Evolutionary conservation across 2,329 filamentous ascomycete genomes (phyloP).

Genomic region (Penicillium sp.): DNA sequence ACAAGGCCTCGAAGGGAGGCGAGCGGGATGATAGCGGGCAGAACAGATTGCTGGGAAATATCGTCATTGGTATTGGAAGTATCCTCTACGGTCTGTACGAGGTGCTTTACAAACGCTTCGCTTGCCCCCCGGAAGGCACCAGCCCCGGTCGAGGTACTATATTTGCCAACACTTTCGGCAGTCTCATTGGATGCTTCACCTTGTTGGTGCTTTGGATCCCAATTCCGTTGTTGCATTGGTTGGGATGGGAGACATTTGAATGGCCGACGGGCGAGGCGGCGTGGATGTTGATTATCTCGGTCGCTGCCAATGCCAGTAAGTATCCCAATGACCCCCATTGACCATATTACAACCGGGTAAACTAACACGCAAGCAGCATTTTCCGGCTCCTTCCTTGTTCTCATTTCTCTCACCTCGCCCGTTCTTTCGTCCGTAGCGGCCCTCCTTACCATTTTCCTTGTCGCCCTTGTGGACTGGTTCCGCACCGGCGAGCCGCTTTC

Average conservation of each 20-base stretch:
- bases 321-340: slow-evolving; percentile 16
- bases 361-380: slow-evolving; percentile 57
- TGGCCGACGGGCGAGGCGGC: slow-evolving; percentile 77
- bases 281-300: slow-evolving; percentile 76
- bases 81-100: slow-evolving; percentile 97
- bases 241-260: slow-evolving; percentile 79
- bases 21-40: slow-evolving; percentile 54
- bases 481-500: slow-evolving; percentile 77
- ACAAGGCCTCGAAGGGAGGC: slow-evolving; percentile 45
- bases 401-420: slow-evolving; percentile 90
- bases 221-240: slow-evolving; percentile 76
- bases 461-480: slow-evolving; percentile 87
- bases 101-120: slow-evolving; percentile 90
- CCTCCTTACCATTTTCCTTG: slow-evolving; percentile 93
- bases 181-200: slow-evolving; percentile 83
- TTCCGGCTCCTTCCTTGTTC: slow-evolving; percentile 86
- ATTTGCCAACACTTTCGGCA: slow-evolving; percentile 91
- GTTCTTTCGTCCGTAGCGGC: slow-evolving; percentile 91
- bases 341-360: not conserved
- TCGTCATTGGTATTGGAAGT: slow-evolving; percentile 87
- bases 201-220: slow-evolving; percentile 88
- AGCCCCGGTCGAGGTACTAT: slow-evolving; percentile 87
- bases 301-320: slow-evolving; percentile 79
- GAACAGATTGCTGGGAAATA: slow-evolving; percentile 77
- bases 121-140: slow-evolving; percentile 89